Evolutionary conservation across 495 filamentous ascomycete genomes (phyloP), one percentile per base, ranked within the genome.

Genomic region (Daldinia childiae): DNA sequence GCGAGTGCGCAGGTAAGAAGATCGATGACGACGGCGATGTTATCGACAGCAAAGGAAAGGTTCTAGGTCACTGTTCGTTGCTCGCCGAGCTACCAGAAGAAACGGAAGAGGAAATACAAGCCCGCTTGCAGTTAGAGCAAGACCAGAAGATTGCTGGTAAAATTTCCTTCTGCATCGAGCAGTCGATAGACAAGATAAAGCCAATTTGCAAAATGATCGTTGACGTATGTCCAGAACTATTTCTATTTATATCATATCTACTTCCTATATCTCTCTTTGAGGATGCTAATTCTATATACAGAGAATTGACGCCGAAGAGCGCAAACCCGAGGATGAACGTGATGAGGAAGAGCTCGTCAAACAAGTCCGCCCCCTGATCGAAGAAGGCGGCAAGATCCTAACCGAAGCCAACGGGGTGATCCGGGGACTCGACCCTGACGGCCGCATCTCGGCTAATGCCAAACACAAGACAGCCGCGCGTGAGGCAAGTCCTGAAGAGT

Each of bases 271-370:
- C 11, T 48, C 1, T 48, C 12, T 11, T 24, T 17, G 4, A 48
- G 3, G 34, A 5, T 26, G 27, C 55, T 64, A 43, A 58, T 34
- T 51, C 19, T 48, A 51, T 43, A 43, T 48, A 41, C 50, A 95
- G 90, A 85, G 87, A 76, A 88, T 97, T 72, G 92, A 95, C 59
- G 84, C 84, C 62, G 94, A 94, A 39, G 92, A 97, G 68, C 86
- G 88, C 64, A 94, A 90, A 7, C 90, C 92, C n/a, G 90, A 92
- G 78, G 93, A 97, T 8, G 93, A 97, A 72, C 88, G 96, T 19
- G 93, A 98, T 78, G 94, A 98, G 75, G 93, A 97, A 71, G 85
- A 90, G 67, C 87, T 98, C 14, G 94, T 98, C 74, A 84, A 92
- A 74, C 84, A 92, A 55, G 92, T 97, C 73, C 92, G 90, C 73